These are phyloP conservation scores for Elsinoe ampelina DNA, from an alignment of 2,329 filamentous ascomycete species.

Conservation along the genomic window DNA sequence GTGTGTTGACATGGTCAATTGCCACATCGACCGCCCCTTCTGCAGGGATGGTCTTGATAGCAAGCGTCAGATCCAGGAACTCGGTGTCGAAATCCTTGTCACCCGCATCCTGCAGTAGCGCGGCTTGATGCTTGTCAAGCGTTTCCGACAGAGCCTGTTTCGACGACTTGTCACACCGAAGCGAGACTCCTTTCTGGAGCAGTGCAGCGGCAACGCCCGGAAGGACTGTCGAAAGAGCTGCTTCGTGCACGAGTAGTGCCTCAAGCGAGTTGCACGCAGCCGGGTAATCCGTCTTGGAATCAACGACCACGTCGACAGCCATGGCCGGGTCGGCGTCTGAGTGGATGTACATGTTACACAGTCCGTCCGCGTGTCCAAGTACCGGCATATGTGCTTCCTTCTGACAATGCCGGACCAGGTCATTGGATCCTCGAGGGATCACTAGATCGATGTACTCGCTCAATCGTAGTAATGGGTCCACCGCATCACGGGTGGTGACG, in stretches of 20 bases:
- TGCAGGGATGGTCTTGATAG: slow-evolving; percentile 64
- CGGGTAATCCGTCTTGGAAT: slow-evolving; percentile 90
- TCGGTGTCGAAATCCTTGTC: slow-evolving; percentile 77
- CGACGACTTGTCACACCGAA: slow-evolving; percentile 67
- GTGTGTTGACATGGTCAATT: slow-evolving; percentile 79
- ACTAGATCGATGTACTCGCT: slow-evolving; percentile 89
- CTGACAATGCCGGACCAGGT: slow-evolving; percentile 84
- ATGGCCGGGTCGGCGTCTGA: slow-evolving; percentile 62
- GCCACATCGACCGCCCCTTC: slow-evolving; percentile 51
- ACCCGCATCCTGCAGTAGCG: slow-evolving; percentile 53
- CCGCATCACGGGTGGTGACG: slow-evolving; percentile 83
- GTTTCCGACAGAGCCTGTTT: slow-evolving; percentile 51
- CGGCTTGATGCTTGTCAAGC: slow-evolving; percentile 34
- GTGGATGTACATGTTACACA: slow-evolving; percentile 82
- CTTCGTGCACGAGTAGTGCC: slow-evolving; percentile 74
- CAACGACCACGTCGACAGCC: slow-evolving; percentile 68
- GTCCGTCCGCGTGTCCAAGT: slow-evolving; percentile 87
- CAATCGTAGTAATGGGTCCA: slow-evolving; percentile 75
- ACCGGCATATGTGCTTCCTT: slow-evolving; percentile 87
- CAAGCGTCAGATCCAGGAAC: slow-evolving; percentile 74
- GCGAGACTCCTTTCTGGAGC: slow-evolving; percentile 63
- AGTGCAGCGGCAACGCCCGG: slow-evolving; percentile 66
- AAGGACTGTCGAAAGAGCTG: slow-evolving; percentile 57
- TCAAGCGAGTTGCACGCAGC: slow-evolving; percentile 95
- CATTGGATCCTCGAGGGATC: slow-evolving; percentile 84